These are phyloP conservation scores for Lentinula lateritia DNA, from an alignment of 768 basidiomycete species.

Conservation along the genomic window DNA sequence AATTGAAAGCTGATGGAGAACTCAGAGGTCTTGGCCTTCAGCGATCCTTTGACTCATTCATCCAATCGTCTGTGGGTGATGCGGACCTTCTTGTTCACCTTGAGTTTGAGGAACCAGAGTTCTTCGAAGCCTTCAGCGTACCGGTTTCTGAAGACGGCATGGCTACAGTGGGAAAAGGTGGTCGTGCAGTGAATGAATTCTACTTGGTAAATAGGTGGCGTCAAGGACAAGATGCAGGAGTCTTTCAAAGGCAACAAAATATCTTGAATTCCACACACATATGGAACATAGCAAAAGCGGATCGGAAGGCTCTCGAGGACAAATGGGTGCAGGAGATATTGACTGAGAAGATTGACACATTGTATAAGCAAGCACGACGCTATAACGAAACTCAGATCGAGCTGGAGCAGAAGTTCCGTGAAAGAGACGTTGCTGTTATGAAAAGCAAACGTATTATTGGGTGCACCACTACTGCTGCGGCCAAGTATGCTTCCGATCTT, in stretches of 20 bases:
- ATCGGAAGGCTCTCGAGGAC: conserved; percentile 19
- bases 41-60: background rate
- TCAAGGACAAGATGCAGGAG: conserved; percentile 37
- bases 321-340: conserved; percentile 31
- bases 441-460: conserved; percentile 51
- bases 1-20: background rate
- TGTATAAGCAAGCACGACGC: conserved; percentile 14
- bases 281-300: conserved; percentile 27
- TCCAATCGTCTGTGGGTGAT: conserved; percentile 8
- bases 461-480: conserved; percentile 67
- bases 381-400: conserved; percentile 37
- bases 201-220: conserved; percentile 49
- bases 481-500: conserved; percentile 48
- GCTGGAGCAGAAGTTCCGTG: conserved; percentile 29
- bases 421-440: conserved; percentile 28
- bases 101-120: conserved; percentile 46
- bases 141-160: conserved; percentile 39
- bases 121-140: conserved; percentile 39
- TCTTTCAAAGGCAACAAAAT: conserved; percentile 23
- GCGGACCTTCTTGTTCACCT: conserved; percentile 36
- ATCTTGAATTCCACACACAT: conserved; percentile 20
- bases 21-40: background rate
- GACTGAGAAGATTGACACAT: conserved; percentile 23
- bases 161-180: conserved; percentile 33
- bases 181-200: conserved; percentile 23